A percentile compares a stretch with the other conserved stretches of the same genome.
These are phyloP conservation scores for Penicillium longicatenatum DNA, from an alignment of 495 filamentous ascomycete species.

Conservation along the genomic window DNA sequence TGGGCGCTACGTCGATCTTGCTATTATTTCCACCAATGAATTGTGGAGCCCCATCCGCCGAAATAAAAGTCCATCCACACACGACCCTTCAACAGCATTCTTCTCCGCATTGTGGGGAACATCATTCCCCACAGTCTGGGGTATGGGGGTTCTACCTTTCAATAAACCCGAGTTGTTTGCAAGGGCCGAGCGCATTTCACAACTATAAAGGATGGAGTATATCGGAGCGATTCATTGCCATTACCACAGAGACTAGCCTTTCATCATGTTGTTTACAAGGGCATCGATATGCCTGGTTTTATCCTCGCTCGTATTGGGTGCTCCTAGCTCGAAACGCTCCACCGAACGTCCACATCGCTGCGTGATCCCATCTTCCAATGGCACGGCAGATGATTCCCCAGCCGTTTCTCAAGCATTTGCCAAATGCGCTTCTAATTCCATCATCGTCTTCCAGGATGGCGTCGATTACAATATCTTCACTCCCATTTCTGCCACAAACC, in stretches of 20 bases:
- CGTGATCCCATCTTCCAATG: slow-evolving; percentile 27
- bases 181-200: background rate
- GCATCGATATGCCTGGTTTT: slow-evolving; percentile 2
- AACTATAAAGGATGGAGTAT: slow-evolving; percentile 2
- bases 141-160: slow-evolving; percentile 5
- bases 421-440: slow-evolving; percentile 33
- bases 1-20: slow-evolving; percentile 3
- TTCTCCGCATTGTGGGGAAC: slow-evolving; percentile 21
- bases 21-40: slow-evolving; percentile 18
- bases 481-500: slow-evolving; percentile 38
- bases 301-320: slow-evolving; percentile 13
- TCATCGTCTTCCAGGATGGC: slow-evolving; percentile 38
- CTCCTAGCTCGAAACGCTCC: slow-evolving; percentile 8
- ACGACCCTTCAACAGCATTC: background rate
- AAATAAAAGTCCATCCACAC: slow-evolving; percentile 23
- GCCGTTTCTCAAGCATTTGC: slow-evolving; percentile 32
- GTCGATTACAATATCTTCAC: slow-evolving; percentile 42
- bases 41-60: background rate
- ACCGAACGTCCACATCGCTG: slow-evolving; percentile 18
- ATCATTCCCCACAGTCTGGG: slow-evolving; percentile 3
- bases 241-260: background rate
- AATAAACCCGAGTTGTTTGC: background rate
- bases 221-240: background rate
- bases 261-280: slow-evolving; percentile 13
- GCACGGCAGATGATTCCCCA: slow-evolving; percentile 37